phyloP scores from a whole-genome alignment of 495 filamentous ascomycete genomes.

The Talaromyces wortmannii region DNA sequence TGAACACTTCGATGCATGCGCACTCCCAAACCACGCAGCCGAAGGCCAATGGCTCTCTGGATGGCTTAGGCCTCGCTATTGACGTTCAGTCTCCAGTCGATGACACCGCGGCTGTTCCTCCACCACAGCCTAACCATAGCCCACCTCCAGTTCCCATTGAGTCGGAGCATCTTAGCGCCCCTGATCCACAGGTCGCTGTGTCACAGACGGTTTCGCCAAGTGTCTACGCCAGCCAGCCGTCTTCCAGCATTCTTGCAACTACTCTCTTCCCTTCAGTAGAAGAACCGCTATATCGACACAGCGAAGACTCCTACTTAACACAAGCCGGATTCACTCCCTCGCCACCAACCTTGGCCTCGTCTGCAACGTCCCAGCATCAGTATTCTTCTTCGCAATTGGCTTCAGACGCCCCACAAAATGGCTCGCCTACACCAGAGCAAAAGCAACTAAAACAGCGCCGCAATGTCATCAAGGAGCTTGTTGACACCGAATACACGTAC shows the following conservation, averaged over 20 bases:
- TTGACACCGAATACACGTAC: conserved; percentile 86
- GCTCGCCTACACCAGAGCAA: conserved; percentile 48
- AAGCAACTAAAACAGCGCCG: conserved; percentile 57
- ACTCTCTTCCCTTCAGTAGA: conserved; percentile 44
- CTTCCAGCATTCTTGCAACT: conserved; percentile 22
- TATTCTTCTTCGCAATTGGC: neutral
- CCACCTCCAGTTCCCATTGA: conserved; percentile 23
- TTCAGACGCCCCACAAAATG: conserved; percentile 13
- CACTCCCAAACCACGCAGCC: conserved; percentile 6
- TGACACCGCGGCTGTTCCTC: conserved; percentile 16
- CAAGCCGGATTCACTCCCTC: conserved; percentile 27
- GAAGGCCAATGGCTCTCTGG: neutral
- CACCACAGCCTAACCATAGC: conserved; percentile 28
- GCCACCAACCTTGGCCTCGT: conserved; percentile 27
- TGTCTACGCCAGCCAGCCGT: conserved; percentile 27
- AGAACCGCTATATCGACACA: conserved; percentile 19
- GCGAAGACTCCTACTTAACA: conserved; percentile 33
- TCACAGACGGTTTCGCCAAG: conserved; percentile 18
- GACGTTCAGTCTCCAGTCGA: conserved; percentile 24
- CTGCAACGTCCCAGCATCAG: conserved; percentile 30
- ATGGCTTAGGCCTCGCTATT: conserved; percentile 30
- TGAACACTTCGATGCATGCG: conserved; percentile 18
- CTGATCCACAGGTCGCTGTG: neutral
- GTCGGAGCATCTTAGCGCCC: neutral
- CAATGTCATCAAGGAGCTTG: conserved; percentile 79